These are phyloP conservation scores for Tricholoma matsutake DNA, from an alignment of 768 basidiomycete genomes.

Conservation along the genomic window DNA sequence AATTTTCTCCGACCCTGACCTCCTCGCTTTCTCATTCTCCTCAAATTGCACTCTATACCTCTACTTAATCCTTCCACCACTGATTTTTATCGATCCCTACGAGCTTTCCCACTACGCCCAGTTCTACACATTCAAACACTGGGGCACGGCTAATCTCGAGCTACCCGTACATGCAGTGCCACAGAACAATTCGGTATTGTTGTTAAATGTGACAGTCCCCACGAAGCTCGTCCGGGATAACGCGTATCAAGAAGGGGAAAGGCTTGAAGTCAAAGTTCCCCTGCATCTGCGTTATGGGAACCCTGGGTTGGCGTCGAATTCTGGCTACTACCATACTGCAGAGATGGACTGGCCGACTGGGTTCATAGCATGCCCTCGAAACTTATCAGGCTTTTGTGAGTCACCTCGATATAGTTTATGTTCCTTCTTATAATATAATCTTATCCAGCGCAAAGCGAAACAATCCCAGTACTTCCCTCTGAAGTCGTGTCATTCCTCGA, in stretches of 20 bases:
- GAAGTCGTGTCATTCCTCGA: slow-evolving; percentile 18
- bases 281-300: slow-evolving; percentile 46
- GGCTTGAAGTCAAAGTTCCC: slow-evolving; percentile 36
- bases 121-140: slow-evolving; percentile 38
- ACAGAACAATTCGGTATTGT: slow-evolving; percentile 19
- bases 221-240: not conserved
- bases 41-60: slow-evolving; percentile 37
- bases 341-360: slow-evolving; percentile 35
- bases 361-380: slow-evolving; percentile 36
- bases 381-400: slow-evolving; percentile 14
- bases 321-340: slow-evolving; percentile 26
- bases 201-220: slow-evolving; percentile 21
- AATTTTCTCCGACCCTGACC: slow-evolving; percentile 11
- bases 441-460: slow-evolving; percentile 1
- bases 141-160: slow-evolving; percentile 44
- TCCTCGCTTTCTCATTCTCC: not conserved
- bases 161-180: slow-evolving; percentile 40
- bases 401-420: not conserved
- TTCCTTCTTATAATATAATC: not conserved
- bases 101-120: slow-evolving; percentile 38
- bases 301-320: slow-evolving; percentile 8
- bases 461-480: slow-evolving; percentile 10
- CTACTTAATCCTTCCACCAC: slow-evolving; percentile 37
- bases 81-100: slow-evolving; percentile 47
- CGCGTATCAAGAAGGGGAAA: not conserved